Base-by-base conservation (phyloP, 805 yeast species). In the Yarrowia yakushimensis region DNA sequence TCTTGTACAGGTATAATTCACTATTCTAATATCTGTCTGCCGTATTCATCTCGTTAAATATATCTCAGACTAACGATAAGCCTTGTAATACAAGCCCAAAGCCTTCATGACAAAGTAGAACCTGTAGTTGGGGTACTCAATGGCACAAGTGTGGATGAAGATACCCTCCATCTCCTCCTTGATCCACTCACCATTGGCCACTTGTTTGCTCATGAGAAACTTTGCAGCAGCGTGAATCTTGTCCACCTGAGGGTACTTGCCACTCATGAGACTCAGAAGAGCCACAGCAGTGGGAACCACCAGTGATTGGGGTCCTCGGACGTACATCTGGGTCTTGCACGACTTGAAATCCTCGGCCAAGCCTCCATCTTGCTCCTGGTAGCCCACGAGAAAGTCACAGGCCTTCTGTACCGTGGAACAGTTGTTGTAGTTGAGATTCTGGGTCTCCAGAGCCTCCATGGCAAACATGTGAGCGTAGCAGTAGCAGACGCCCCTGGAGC, bases 401-500 rank as follows among this genome's bases (percentile, higher is more conserved):
- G 96, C 99, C 67, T 76, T 81, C 39, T 78, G 75, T 6, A 90
- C 96, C 2, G 76, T 73, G 7, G 77, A 81, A 41, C 87, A 83
- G 68, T 86, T 90, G 0, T 69, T 70, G 71, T 91, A 93, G 1
- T 70, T 76, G 63, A 81, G 80, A 1, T 85, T 89, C 27, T 87
- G 86, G 4, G 93, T 82, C 27, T 83, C 78, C 54, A 94, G 78
- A 0, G 98, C 98, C 69, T 94, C 99, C 28, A 94, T 74, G 0
- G 99, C 99, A 81, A 94, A 94, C 99, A 94, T 94, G 1, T 91
- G 88, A 0, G 98, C 98, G 73, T 94, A 94, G 0, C 97, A 89
- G 71, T 81, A 91, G 72, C 99, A 94, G 5, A 94, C 86, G 36
- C 99, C 99, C 99, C 99, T 94, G 41, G 90, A 85, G 0, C 99